A percentile compares a stretch with the other conserved stretches of the same genome.
phyloP scores from a whole-genome alignment of 352 stramenopile species.

The Globisporangium nodosum region DNA sequence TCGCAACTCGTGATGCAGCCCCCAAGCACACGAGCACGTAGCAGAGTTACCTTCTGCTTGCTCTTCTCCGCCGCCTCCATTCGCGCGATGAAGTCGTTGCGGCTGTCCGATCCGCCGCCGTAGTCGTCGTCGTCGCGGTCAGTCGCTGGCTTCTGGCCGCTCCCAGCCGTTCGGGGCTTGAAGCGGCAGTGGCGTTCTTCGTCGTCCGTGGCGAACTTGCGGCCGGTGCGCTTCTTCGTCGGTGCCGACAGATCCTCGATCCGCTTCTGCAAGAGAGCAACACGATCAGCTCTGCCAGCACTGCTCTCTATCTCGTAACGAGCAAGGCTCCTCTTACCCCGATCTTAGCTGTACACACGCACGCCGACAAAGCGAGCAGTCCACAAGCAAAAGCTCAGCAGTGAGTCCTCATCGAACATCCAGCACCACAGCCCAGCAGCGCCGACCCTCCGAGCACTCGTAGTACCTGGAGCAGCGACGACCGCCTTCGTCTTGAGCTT shows the following conservation, averaged over 20 bases:
- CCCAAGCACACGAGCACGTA: not conserved
- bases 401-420: not conserved
- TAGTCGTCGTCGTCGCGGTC: constrained; percentile 21
- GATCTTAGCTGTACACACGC: constrained; percentile 1
- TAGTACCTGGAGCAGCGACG: constrained; percentile 32
- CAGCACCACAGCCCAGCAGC: not conserved
- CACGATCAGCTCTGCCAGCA: not conserved
- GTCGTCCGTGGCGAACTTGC: constrained; percentile 66
- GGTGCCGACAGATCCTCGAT: constrained; percentile 57
- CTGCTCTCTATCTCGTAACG: not conserved
- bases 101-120: constrained; percentile 4
- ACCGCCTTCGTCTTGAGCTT: constrained; percentile 47
- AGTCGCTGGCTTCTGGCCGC: constrained; percentile 17
- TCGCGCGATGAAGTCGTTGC: constrained; percentile 51
- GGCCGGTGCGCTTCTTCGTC: constrained; percentile 25
- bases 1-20: not conserved
- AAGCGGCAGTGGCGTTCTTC: constrained; percentile 76
- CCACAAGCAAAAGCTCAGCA: not conserved
- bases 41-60: constrained; percentile 51
- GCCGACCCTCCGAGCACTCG: not conserved
- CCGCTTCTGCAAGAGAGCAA: constrained; percentile 36
- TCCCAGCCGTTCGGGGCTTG: constrained; percentile 21
- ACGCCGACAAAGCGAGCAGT: not conserved
- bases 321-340: not conserved
- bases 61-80: constrained; percentile 81